Evolutionary conservation across 2,329 filamentous ascomycete genomes (phyloP).

Genomic region (Madurella mycetomatis): DNA sequence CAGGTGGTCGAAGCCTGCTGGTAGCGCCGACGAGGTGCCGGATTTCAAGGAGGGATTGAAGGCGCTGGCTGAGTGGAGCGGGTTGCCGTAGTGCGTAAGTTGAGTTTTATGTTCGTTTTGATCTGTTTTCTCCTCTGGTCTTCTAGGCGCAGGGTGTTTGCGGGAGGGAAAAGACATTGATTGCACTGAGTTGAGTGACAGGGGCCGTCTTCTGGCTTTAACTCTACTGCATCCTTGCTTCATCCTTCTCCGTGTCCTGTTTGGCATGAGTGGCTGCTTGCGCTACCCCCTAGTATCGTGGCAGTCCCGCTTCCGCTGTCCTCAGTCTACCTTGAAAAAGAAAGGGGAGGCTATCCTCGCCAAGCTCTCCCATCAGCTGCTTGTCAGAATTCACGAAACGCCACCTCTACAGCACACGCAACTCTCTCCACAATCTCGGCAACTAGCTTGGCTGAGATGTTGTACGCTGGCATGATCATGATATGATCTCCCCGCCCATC

Average conservation of each 20-base stretch:
- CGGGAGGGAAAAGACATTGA: no score
- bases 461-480: conserved; percentile 58
- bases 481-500: conserved; percentile 59
- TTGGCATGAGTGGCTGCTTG: no score
- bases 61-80: conserved; percentile 1
- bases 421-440: conserved; percentile 43
- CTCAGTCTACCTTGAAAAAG: no score
- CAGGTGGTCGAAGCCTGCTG: conserved; percentile 46
- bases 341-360: neutral
- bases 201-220: no score
- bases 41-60: conserved; percentile 13
- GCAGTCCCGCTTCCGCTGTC: no score
- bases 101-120: neutral
- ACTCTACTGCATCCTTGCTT: no score
- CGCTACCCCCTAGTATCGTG: no score
- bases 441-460: conserved; percentile 49
- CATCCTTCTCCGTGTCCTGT: no score
- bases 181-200: no score
- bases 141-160: neutral
- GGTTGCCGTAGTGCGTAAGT: neutral
- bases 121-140: neutral
- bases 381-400: neutral
- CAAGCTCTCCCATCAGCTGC: no score
- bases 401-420: conserved; percentile 14
- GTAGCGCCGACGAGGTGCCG: conserved; percentile 33